Percentiles rank a stretch among this genome's conserved stretches.
Conservation (phyloP, 129 eudicot species). For the Helianthus annuus region HanXRQr2.0-SUNRISE NC_035443.2:46221113-46221612, state of each 20-base stretch:
- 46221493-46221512: not conserved
- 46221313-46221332: no score
- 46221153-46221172: not conserved
- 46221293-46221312: not conserved
- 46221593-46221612: no score
- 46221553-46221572: no score
- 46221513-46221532: not conserved
- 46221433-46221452: no score
- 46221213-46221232: not conserved
- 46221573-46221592: no score
- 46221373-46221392: no score
- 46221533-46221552: no score
- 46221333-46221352: not conserved
- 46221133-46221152: not conserved
- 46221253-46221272: not conserved
- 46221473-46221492: not conserved
- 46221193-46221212: not conserved
- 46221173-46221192: not conserved
- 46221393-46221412: no score
- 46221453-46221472: no score
- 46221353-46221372: not conserved
- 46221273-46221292: not conserved
- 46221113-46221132: constrained; percentile 12
- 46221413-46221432: no score
- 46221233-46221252: not conserved